phyloP scores from a whole-genome alignment of 345 rosid genomes.

The Brassica rapa region DNA sequence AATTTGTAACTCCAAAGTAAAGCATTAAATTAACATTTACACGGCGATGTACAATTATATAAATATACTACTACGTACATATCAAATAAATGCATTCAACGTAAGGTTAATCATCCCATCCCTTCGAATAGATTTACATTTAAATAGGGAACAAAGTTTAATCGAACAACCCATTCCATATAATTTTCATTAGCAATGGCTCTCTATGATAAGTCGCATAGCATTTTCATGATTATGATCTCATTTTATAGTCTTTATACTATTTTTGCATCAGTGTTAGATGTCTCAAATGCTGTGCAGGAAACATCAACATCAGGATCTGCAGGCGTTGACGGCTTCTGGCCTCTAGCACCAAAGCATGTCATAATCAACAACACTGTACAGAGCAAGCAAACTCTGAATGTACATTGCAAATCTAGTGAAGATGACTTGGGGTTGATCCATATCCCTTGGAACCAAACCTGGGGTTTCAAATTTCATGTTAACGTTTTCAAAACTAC shows the following conservation, averaged over 20 bases:
- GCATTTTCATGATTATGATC: constrained; percentile 5
- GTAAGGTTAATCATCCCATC: background rate
- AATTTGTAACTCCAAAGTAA: background rate
- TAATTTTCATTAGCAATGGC: background rate
- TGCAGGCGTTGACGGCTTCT: background rate
- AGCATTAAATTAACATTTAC: background rate
- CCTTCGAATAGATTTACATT: background rate
- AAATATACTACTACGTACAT: background rate
- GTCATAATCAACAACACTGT: background rate
- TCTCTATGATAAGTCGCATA: background rate
- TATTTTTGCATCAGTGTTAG: background rate
- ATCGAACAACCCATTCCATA: background rate
- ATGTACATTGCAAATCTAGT: background rate
- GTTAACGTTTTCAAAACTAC: constrained; percentile 5
- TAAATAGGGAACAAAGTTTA: constrained; percentile 3
- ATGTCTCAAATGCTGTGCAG: background rate
- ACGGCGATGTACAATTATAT: too few species aligned
- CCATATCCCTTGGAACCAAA: background rate
- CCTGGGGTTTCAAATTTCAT: constrained; percentile 12
- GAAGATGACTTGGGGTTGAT: background rate
- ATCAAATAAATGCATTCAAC: background rate
- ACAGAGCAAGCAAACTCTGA: background rate
- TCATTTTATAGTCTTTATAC: background rate
- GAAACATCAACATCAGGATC: background rate
- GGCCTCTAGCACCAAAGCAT: background rate